Evolutionary conservation across 345 rosid species (phyloP), one percentile per base, ranked within the genome.

Genomic region (Syzygium jambos): DNA sequence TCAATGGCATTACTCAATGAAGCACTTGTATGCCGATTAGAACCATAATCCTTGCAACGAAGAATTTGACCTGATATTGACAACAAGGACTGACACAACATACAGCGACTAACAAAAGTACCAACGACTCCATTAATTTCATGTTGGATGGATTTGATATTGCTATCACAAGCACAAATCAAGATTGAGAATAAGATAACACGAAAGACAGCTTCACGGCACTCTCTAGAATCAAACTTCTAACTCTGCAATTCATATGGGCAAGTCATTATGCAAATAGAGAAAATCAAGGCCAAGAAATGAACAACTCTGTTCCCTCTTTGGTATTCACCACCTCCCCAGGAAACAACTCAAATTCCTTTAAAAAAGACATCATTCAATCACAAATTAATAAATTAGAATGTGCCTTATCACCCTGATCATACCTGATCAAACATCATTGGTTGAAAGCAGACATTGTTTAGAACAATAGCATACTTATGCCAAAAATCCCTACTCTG

Each of bases 321-420:
- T 65, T 65, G 22, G 43, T 8, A 65, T 65, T 30, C 78, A 65
- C 43, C 43, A 16, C 17, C 73, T 61, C 38, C 73, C 34, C 38
- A 25, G 15, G 73, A 61, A 61, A n/a, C 73, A 25, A 59, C 73
- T 61, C 34, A 61, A n/a, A 13, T 61, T n/a, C 73, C 73, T 61
- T 13, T 5, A 43, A 2, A 0, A n/a, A 30, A 30, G 23, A 16
- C 41, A 0, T 19, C 34, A 0, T 0, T 14, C 1, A 34, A 0
- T 73, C 25, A 4, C 49, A 34, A 34, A 73, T 34, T 1, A 38
- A 34, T 7, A 19, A 5, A 34, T 19, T 73, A 34, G 43, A 21
- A 3, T 38, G 49, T 73, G 9, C 80, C 80, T 5, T 19, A 38
- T 34, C 14, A 22, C 49, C 27, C 49, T 34, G 49, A 25, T 10